phyloP scores from a whole-genome alignment of 2,329 filamentous ascomycete genomes.

The Coniochaeta ligniaria region DNA sequence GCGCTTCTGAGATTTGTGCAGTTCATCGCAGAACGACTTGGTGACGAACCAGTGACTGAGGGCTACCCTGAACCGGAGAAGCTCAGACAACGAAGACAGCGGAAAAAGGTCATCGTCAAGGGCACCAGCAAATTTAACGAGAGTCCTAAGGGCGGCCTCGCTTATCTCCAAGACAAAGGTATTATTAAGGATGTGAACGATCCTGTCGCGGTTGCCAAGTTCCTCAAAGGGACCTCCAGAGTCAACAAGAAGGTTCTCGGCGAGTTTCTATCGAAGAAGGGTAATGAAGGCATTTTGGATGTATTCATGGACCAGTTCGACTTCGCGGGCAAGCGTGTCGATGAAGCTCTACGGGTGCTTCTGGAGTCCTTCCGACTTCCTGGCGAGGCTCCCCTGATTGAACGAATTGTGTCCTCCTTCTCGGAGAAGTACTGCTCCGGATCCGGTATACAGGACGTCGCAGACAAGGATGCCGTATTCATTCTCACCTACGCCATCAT shows the following conservation, averaged over 20 bases:
- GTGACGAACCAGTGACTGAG: conserved; percentile 58
- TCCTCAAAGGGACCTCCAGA: conserved; percentile 79
- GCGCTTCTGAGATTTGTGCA: conserved; percentile 86
- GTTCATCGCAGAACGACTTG: conserved; percentile 79
- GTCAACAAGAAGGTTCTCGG: conserved; percentile 87
- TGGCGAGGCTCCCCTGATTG: conserved; percentile 87
- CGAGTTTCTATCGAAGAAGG: conserved; percentile 86
- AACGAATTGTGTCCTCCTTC: conserved; percentile 83
- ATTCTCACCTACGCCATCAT: conserved; percentile 94
- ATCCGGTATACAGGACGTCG: conserved; percentile 65
- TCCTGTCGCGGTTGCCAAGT: conserved; percentile 72
- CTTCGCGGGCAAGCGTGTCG: conserved; percentile 77
- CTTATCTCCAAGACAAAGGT: conserved; percentile 75
- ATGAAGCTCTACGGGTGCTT: conserved; percentile 82
- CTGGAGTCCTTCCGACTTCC: conserved; percentile 89
- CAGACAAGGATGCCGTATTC: conserved; percentile 80
- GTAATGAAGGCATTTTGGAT: conserved; percentile 76
- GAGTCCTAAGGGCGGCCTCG: conserved; percentile 81
- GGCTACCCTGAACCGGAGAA: conserved; percentile 58
- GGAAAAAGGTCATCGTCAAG: conserved; percentile 83
- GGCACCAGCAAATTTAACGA: conserved; percentile 93
- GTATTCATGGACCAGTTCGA: conserved; percentile 85
- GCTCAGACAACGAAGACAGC: conserved; percentile 65
- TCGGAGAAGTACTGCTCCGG: conserved; percentile 74
- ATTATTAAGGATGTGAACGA: conserved; percentile 74